phyloP scores from a whole-genome alignment of 345 rosid species.

The Eucalyptus pauciflora region DNA sequence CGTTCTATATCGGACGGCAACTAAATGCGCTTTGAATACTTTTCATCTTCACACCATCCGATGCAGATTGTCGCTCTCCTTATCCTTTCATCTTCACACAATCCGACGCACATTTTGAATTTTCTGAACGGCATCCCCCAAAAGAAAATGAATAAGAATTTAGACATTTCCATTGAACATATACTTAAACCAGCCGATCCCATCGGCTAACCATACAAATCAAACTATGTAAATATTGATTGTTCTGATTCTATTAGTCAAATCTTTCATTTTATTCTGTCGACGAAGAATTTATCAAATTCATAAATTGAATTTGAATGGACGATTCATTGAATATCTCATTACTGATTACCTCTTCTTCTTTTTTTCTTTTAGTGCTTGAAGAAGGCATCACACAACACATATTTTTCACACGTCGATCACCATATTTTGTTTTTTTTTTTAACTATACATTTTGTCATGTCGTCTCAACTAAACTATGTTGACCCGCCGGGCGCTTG shows the following conservation, averaged over 20 bases:
- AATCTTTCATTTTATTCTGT: too few species aligned
- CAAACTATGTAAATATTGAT: too few species aligned
- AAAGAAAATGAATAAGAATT: neutral
- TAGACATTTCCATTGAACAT: neutral
- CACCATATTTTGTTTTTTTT: neutral
- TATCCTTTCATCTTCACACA: neutral
- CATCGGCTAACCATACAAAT: neutral
- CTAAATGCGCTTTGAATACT: neutral
- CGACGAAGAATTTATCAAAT: too few species aligned
- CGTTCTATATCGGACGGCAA: neutral
- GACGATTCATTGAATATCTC: too few species aligned
- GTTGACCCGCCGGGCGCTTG: accelerated
- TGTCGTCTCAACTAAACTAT: neutral
- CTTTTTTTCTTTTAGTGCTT: too few species aligned
- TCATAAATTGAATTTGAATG: too few species aligned
- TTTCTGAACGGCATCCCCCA: neutral
- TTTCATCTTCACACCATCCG: neutral
- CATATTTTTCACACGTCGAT: accelerated
- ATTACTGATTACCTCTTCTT: accelerated
- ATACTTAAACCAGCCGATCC: neutral
- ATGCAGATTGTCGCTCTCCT: neutral
- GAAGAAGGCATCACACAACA: neutral
- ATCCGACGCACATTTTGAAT: neutral
- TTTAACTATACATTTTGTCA: neutral
- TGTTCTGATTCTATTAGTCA: too few species aligned